Evolutionary conservation across 805 yeast genomes (phyloP).

Genomic region (Kuraishia piskuri): DNA sequence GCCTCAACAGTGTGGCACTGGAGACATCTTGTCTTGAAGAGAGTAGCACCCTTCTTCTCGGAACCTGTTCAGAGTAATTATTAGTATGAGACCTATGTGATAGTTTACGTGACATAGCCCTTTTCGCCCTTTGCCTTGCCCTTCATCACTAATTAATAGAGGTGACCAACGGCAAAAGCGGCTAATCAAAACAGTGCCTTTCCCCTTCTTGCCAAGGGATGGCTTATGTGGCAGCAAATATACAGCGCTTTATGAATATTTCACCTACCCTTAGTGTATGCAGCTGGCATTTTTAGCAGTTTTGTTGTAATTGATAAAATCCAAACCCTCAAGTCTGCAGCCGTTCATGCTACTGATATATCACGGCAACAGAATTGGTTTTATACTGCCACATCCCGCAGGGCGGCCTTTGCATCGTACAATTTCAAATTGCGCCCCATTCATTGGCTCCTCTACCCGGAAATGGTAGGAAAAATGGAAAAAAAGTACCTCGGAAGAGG

Average conservation of each 20-base stretch:
- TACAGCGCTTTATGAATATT: not conserved
- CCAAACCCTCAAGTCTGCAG: not conserved
- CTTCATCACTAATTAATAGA: too few relatives aligned
- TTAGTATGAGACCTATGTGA: conserved; percentile 13
- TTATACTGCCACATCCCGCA: not conserved
- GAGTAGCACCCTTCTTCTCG: conserved; percentile 92
- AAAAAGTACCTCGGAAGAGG: not conserved
- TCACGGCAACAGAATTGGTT: not conserved
- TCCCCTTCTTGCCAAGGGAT: too few relatives aligned
- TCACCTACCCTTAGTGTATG: conserved; percentile 25
- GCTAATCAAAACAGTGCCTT: too few relatives aligned
- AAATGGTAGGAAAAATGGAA: not conserved
- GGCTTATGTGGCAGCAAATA: too few relatives aligned
- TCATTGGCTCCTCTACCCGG: not conserved
- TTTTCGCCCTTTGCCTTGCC: too few relatives aligned
- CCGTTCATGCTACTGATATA: not conserved
- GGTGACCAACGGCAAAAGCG: too few relatives aligned
- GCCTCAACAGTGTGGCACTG: conserved; percentile 97
- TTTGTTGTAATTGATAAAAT: not conserved
- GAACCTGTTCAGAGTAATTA: conserved; percentile 31
- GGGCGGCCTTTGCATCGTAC: not conserved
- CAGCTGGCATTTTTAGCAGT: conserved; percentile 27
- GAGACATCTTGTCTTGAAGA: conserved; percentile 97
- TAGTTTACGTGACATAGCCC: not conserved
- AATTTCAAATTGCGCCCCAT: not conserved